Evolutionary conservation across 1,284 basidiomycete genomes (phyloP).

Genomic region (Earliella scabrosa): DNA sequence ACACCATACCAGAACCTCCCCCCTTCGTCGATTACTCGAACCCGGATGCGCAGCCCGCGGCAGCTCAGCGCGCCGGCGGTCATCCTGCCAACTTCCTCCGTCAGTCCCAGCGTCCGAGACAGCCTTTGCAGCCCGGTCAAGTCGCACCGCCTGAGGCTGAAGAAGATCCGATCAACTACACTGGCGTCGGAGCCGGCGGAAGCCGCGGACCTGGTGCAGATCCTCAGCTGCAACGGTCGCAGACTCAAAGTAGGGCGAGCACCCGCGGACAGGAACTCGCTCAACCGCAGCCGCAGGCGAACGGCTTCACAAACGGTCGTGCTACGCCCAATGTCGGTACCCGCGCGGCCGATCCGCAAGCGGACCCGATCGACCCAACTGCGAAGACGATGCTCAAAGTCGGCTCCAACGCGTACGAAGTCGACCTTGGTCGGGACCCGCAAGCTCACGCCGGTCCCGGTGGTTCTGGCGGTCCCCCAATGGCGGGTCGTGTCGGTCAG

Average conservation of each 20-base stretch:
- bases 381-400: slow-evolving; percentile 68
- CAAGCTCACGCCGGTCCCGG: slow-evolving; percentile 30
- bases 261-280: slow-evolving; percentile 26
- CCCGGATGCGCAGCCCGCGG: slow-evolving; percentile 63
- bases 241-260: slow-evolving; percentile 38
- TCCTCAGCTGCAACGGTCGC: slow-evolving; percentile 33
- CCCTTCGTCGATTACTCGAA: slow-evolving; percentile 80
- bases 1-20: slow-evolving; percentile 83
- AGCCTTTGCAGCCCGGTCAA: slow-evolving; percentile 41
- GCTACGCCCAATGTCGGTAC: slow-evolving; percentile 17
- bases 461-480: slow-evolving; percentile 8
- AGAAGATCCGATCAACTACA: slow-evolving; percentile 49
- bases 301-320: slow-evolving; percentile 33
- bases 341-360: slow-evolving; percentile 49
- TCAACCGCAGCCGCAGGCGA: slow-evolving; percentile 15
- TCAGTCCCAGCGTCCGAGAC: slow-evolving; percentile 51
- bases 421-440: slow-evolving; percentile 66
- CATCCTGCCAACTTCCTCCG: slow-evolving; percentile 65
- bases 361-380: slow-evolving; percentile 59
- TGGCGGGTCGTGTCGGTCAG: background rate
- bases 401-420: slow-evolving; percentile 66
- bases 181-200: slow-evolving; percentile 67
- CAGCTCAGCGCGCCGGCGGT: slow-evolving; percentile 54
- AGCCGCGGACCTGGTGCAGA: slow-evolving; percentile 18
- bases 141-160: slow-evolving; percentile 44